A percentile compares a stretch with the other conserved stretches of the same genome.
These are phyloP conservation scores for Lipomyces mesembrius DNA, from an alignment of 805 yeast species.

Conservation along the genomic window DNA sequence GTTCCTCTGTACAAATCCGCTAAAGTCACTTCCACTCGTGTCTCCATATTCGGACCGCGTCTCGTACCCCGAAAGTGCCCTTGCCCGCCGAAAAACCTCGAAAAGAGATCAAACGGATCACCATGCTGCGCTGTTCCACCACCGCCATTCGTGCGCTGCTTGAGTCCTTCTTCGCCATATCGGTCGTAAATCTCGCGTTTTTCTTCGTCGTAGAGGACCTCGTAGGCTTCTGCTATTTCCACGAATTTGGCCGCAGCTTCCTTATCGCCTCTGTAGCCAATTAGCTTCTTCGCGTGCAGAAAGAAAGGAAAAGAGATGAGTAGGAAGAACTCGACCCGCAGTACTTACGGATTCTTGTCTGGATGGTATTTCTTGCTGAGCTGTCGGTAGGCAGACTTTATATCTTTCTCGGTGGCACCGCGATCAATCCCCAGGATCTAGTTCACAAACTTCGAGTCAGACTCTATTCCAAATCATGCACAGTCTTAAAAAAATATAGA, in stretches of 20 bases:
- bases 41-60: conserved; percentile 67
- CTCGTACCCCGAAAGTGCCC: conserved; percentile 48
- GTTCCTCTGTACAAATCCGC: conserved; percentile 74
- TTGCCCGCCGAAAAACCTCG: conserved; percentile 60
- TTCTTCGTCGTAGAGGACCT: conserved; percentile 72
- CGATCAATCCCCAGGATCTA: conserved; percentile 68
- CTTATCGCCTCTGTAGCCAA: conserved; percentile 58
- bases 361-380: conserved; percentile 90
- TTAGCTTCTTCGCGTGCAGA: background rate
- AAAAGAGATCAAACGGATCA: conserved; percentile 63
- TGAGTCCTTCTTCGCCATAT: conserved; percentile 76
- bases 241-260: conserved; percentile 85
- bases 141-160: conserved; percentile 51
- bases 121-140: conserved; percentile 44
- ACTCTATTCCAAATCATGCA: background rate
- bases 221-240: conserved; percentile 93
- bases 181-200: conserved; percentile 71
- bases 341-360: conserved; percentile 72
- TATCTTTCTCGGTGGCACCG: conserved; percentile 76
- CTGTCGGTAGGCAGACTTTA: conserved; percentile 81
- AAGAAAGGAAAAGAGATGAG: background rate
- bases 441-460: background rate
- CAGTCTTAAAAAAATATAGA: no score
- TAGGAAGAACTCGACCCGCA: background rate
- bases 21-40: conserved; percentile 61